Evolutionary conservation across 805 yeast genomes (phyloP).

Genomic region (Zygoascus bituminiphila): DNA sequence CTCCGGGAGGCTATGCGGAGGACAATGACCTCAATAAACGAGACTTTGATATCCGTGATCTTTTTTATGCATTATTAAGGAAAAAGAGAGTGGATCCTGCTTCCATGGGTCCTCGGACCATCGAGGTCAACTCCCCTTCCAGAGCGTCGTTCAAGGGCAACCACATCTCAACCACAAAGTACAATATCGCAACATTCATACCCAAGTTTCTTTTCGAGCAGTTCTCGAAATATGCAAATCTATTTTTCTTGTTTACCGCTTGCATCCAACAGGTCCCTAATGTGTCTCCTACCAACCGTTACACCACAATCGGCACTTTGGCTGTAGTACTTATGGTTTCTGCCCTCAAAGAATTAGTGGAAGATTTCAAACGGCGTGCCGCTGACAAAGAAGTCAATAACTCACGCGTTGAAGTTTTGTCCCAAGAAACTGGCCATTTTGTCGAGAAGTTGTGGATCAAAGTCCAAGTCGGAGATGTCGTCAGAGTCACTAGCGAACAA

Average conservation of each 20-base stretch:
- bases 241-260: slow-evolving; percentile 88
- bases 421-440: slow-evolving; percentile 53
- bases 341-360: slow-evolving; percentile 83
- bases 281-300: slow-evolving; percentile 93
- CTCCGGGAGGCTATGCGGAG: slow-evolving; percentile 12
- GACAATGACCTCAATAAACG: slow-evolving; percentile 10
- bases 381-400: slow-evolving; percentile 87
- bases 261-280: slow-evolving; percentile 94
- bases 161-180: slow-evolving; percentile 90
- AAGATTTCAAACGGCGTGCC: slow-evolving; percentile 77
- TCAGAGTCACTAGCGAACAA: slow-evolving; percentile 76
- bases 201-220: slow-evolving; percentile 96
- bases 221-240: slow-evolving; percentile 92
- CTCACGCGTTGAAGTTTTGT: slow-evolving; percentile 60
- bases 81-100: slow-evolving; percentile 22
- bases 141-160: slow-evolving; percentile 55
- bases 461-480: slow-evolving; percentile 85
- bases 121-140: slow-evolving; percentile 57
- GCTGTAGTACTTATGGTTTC: slow-evolving; percentile 79
- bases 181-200: slow-evolving; percentile 83
- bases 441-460: slow-evolving; percentile 70
- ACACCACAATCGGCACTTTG: slow-evolving; percentile 89
- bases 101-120: slow-evolving; percentile 49
- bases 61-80: slow-evolving; percentile 26
- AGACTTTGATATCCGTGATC: slow-evolving; percentile 29